phyloP scores from a whole-genome alignment of 208 protist species.

The Trypanosoma cruzi region DNA sequence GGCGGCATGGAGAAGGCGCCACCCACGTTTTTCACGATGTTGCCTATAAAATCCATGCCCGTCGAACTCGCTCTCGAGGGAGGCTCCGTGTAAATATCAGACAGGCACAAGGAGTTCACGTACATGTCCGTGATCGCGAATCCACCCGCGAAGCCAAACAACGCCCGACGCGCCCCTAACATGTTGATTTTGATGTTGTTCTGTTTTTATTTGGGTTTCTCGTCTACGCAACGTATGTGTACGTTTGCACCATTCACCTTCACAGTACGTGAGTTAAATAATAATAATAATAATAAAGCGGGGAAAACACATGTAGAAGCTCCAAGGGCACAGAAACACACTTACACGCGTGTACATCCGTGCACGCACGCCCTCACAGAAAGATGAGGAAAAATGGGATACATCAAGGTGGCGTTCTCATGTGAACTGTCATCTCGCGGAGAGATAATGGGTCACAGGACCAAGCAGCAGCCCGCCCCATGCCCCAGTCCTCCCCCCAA shows the following conservation, averaged over 20 bases:
- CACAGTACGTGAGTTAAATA: background rate
- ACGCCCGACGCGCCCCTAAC: conserved; percentile 18
- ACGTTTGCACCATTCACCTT: background rate
- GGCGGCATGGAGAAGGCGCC: background rate
- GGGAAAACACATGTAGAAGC: no score
- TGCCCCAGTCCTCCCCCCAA: background rate
- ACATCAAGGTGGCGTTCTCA: no score
- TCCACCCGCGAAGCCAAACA: conserved; percentile 43
- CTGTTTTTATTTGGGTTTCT: background rate
- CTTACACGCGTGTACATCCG: conserved; percentile 5
- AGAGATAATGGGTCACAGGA: no score
- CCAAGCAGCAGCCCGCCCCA: no score
- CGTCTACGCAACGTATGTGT: background rate
- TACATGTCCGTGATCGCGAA: conserved; percentile 45
- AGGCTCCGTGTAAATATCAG: conserved; percentile 17
- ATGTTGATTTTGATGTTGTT: background rate
- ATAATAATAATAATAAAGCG: no score
- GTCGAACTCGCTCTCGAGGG: background rate
- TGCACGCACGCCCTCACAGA: background rate
- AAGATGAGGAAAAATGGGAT: background rate
- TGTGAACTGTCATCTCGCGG: no score
- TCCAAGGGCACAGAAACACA: no score
- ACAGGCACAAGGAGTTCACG: conserved; percentile 22
- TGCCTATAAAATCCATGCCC: background rate
- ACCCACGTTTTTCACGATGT: background rate